A percentile compares a stretch with the other conserved stretches of the same genome.
phyloP scores from a whole-genome alignment of 179 eudicot species.

The Actinidia arguta region DNA sequence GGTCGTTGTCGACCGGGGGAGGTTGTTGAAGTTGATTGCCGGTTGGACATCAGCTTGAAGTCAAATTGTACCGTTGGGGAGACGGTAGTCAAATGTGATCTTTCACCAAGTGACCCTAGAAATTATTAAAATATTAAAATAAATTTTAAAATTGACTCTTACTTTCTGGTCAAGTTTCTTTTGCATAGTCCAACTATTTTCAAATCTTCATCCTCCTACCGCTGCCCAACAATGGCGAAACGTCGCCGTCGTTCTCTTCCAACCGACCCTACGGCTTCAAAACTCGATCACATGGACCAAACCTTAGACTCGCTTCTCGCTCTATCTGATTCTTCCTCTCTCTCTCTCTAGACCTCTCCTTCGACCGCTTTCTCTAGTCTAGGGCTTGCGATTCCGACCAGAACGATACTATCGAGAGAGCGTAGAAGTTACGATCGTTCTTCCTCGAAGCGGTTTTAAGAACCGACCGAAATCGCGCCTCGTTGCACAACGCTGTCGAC shows the following conservation, averaged over 20 bases:
- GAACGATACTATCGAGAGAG: slow-evolving; percentile 48
- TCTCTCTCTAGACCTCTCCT: slow-evolving; percentile 37
- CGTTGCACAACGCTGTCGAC: slow-evolving; percentile 51
- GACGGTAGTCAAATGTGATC: no score
- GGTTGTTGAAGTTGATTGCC: no score
- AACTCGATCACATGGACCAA: slow-evolving; percentile 32
- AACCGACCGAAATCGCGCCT: slow-evolving; percentile 46
- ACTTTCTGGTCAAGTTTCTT: no score
- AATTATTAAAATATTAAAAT: no score
- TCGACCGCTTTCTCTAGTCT: slow-evolving; percentile 57
- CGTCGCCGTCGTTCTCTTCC: slow-evolving; percentile 47
- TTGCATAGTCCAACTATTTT: no score
- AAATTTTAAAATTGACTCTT: no score
- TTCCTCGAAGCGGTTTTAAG: slow-evolving; percentile 60
- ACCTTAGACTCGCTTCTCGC: slow-evolving; percentile 43
- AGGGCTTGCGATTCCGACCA: slow-evolving; percentile 45
- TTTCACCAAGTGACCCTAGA: no score
- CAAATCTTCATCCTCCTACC: no score
- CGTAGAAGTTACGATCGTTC: slow-evolving; percentile 41
- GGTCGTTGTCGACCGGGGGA: no score
- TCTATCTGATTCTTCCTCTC: slow-evolving; percentile 39
- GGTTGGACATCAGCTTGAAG: no score
- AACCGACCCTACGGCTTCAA: not conserved
- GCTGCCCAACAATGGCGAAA: slow-evolving; percentile 39
- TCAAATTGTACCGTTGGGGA: no score